These are phyloP conservation scores for Limnomonas spitsbergensis DNA, from an alignment of 139 green algal species.

Conservation along the genomic window DNA sequence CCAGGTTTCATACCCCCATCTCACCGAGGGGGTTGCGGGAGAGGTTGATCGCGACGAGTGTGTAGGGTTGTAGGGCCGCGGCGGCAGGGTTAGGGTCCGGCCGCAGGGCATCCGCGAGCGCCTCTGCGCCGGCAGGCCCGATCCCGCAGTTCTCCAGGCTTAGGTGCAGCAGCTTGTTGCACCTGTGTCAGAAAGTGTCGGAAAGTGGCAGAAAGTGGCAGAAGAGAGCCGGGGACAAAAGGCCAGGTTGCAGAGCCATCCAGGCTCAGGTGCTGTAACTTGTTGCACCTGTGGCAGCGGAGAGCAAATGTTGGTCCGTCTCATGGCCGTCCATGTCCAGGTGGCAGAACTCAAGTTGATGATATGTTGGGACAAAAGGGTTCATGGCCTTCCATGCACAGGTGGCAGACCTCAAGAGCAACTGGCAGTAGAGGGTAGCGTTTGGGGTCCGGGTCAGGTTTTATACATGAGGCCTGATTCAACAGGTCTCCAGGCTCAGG, in stretches of 20 bases:
- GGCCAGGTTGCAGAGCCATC: no score
- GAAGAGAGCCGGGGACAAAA: no score
- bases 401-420: no score
- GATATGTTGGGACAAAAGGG: no score
- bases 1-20: background rate
- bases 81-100: slow-evolving; percentile 9
- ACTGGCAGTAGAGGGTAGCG: no score
- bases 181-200: no score
- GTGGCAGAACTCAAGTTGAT: no score
- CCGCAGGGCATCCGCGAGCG: slow-evolving; percentile 11
- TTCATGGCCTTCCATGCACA: no score
- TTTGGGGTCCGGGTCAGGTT: no score
- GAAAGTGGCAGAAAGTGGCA: no score
- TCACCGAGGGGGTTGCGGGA: slow-evolving; percentile 27
- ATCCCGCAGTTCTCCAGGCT: slow-evolving; percentile 44
- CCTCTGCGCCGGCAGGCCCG: slow-evolving; percentile 25
- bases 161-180: slow-evolving; percentile 10
- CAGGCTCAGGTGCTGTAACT: slow-evolving; percentile 25
- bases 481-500: slow-evolving; percentile 38
- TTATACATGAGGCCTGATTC: slow-evolving; percentile 39
- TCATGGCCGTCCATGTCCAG: no score
- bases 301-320: no score
- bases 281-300: background rate
- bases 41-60: slow-evolving; percentile 35
- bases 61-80: slow-evolving; percentile 22